Evolutionary conservation across 352 stramenopile species (phyloP), one percentile per base, ranked within the genome.

Genomic region (Globisporangium heterothallicum): DNA sequence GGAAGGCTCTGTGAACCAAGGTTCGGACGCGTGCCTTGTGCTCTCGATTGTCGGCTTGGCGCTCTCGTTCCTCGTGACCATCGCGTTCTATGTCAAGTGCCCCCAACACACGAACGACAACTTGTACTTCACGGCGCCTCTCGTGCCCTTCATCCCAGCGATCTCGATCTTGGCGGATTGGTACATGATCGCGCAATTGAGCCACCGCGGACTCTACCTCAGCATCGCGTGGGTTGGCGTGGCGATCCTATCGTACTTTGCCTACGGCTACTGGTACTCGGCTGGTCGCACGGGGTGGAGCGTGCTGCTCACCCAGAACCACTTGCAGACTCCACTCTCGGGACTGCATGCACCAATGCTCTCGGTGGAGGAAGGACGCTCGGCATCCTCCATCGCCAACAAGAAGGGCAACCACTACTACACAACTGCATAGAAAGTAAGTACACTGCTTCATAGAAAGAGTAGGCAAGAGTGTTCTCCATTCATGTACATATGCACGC

Each of bases 221-320:
- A n/a, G 32, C 1, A 1, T 38, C 32, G 58, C 61, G 7, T 89
- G 76, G 75, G 54, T 89, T 35, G 60, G 48, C 9, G 64, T 59
- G 2, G 78, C 68, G 7, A 65, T 84, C 10, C 4, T 89, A 1
- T 84, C 78, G 45, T 87, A 89, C 63, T 84, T 89, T 40, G 54
- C 59, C 9, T 89, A 89, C 53, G 78, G 78, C 44, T 89, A 83
- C 61, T 59, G 58, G 36, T 62, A 83, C 63, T 74, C 70, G 13
- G 70, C 71, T 4, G 73, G 72, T n/a, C 74, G 72, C 49, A 73
- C 66, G 3, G 72, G 66, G 4, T 88, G 78, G 78, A 69, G 59
- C 38, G 49, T 61, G 26, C 49, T 84, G 40, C 40, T 86, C 26
- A 65, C 30, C 9, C 30, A 36, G 30, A 8, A 36, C 9, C 30